Base-by-base conservation (phyloP, 805 yeast genomes). In the Starmerella apicola region DNA sequence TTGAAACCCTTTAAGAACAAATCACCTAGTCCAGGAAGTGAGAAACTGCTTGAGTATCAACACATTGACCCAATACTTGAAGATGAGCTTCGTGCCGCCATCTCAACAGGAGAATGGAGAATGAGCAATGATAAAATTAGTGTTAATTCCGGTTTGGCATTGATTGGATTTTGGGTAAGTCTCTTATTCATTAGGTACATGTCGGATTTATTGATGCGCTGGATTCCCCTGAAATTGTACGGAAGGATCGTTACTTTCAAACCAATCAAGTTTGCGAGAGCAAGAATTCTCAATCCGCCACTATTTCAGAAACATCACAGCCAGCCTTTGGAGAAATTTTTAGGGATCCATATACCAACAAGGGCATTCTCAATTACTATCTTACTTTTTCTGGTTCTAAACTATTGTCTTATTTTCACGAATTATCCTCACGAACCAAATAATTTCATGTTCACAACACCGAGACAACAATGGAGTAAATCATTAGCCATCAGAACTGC, bases 311-410 rank as follows among this genome's bases (percentile, higher is more conserved):
- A 28, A 10, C 36, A 34, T 13, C 45, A 42, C n/a, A 30, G 39
- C 16, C 35, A 38, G 28, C 39, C 45, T 1, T 32, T 37, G 30
- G 17, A 28, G 3, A 23, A 40, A 9, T 20, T 18, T 5, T 28
- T 41, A 13, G 40, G 42, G n/a, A 24, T 34, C 15, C 38, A 43
- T 10, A 29, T 29, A 9, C 70, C 70, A 0, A 55, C 65, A 1
- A 51, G 70, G 29, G 49, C 53, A 9, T 61, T 63, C 44, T 45
- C 64, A 1, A 20, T 60, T 5, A 50, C 65, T 10, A 42, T 66
- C 7, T 16, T 43, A 10, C 57, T 53, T 3, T 66, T 59, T 46
- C 36, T 56, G 5, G 40, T 46, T 3, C 36, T 66, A 24, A 52
- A 62, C 36, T 26, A 56, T 10, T 35, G 54, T 19, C 50, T 60